phyloP scores from a whole-genome alignment of 2,329 filamentous ascomycete species.

The Fusarium chlamydosporum region DNA sequence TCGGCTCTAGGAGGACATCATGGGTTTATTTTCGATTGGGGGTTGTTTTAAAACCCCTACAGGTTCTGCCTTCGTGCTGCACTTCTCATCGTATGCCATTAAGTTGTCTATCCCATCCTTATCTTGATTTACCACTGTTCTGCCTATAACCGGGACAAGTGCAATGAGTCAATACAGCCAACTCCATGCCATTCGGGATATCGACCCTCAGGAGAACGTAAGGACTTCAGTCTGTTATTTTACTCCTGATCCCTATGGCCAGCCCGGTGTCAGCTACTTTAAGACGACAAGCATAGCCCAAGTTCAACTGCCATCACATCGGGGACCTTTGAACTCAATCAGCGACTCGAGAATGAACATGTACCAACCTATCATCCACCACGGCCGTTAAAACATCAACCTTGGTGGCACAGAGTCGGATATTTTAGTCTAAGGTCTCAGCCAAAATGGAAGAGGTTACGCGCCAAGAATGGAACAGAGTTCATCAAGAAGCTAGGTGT shows the following conservation, averaged over 20 bases:
- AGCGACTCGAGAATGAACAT: not conserved
- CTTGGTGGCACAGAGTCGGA: not conserved
- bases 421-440: not conserved
- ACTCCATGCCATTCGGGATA: not conserved
- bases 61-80: too few species aligned
- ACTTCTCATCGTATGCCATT: not conserved
- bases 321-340: not conserved
- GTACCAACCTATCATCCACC: not conserved
- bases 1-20: too few species aligned
- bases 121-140: not conserved
- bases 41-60: too few species aligned
- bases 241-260: rapidly evolving
- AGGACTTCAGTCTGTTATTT: not conserved
- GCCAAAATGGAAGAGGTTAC: not conserved
- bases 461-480: not conserved
- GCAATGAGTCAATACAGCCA: slow-evolving; percentile 14
- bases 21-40: too few species aligned
- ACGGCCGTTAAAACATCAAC: not conserved
- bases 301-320: not conserved
- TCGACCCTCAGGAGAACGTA: not conserved
- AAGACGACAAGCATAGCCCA: rapidly evolving
- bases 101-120: too few species aligned
- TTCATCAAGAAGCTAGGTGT: not conserved
- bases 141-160: not conserved
- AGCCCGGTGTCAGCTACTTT: not conserved